Percentiles rank a stretch among this genome's conserved stretches.
phyloP scores from a whole-genome alignment of 768 basidiomycete genomes.

The Calocybe indica region DNA sequence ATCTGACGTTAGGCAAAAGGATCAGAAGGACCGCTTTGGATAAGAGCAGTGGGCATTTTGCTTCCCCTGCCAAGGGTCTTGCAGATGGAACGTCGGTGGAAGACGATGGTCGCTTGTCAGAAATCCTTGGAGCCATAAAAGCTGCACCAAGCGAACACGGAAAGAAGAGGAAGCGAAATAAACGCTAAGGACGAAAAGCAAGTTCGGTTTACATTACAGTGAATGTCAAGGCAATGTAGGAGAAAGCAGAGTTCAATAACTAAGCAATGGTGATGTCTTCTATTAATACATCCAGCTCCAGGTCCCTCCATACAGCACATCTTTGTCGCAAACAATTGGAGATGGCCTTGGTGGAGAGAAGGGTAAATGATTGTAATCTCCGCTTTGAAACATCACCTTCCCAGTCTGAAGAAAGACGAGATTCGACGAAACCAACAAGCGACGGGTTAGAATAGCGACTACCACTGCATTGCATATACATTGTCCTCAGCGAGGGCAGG shows the following conservation, averaged over 20 bases:
- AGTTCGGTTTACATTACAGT: too few relatives aligned
- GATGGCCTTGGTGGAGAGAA: constrained; percentile 22
- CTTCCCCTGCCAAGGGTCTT: not conserved
- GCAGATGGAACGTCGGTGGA: constrained; percentile 1
- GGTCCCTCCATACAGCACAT: constrained; percentile 15
- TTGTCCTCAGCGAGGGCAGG: constrained; percentile 19
- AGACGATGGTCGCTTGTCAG: constrained; percentile 4
- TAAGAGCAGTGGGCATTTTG: not conserved
- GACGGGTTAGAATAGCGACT: constrained; percentile 16
- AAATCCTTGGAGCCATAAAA: too few relatives aligned
- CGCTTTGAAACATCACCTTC: not conserved
- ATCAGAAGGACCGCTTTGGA: constrained; percentile 48
- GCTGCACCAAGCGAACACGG: too few relatives aligned
- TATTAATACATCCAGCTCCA: constrained; percentile 19
- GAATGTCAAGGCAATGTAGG: too few relatives aligned
- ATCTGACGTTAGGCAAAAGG: constrained; percentile 49
- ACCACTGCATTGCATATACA: constrained; percentile 30
- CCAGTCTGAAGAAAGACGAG: constrained; percentile 19
- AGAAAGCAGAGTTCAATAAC: too few relatives aligned
- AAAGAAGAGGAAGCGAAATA: too few relatives aligned
- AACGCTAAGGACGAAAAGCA: too few relatives aligned
- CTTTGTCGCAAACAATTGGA: constrained; percentile 13
- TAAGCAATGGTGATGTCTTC: not conserved
- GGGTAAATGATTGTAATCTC: constrained; percentile 18
- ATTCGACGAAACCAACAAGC: constrained; percentile 25